These are phyloP conservation scores for Spergularia azorica DNA, from an alignment of 179 eudicot genomes.

Conservation along the genomic window DNA sequence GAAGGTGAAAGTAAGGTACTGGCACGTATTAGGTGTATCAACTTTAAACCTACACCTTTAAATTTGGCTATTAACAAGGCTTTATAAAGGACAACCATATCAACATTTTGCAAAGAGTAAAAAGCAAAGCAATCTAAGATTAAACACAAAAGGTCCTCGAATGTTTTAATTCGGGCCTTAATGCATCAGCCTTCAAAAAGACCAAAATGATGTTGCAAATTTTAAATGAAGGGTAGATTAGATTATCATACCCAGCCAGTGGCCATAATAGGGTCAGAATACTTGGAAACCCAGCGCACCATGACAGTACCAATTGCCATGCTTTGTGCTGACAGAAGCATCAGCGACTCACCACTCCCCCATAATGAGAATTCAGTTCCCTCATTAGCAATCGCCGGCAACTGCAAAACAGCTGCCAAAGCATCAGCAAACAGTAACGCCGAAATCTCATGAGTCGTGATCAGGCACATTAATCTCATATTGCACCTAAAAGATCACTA, in stretches of 20 bases:
- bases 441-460: background rate
- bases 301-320: slow-evolving; percentile 98
- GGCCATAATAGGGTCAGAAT: slow-evolving; percentile 95
- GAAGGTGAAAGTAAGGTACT: too few relatives aligned
- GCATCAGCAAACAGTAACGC: background rate
- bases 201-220: slow-evolving; percentile 1
- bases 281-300: slow-evolving; percentile 99
- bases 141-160: background rate
- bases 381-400: slow-evolving; percentile 63
- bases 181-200: background rate
- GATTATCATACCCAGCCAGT: slow-evolving; percentile 84
- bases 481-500: background rate
- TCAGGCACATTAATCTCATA: background rate
- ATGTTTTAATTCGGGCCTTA: too few relatives aligned
- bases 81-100: too few relatives aligned
- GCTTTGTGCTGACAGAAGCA: slow-evolving; percentile 99
- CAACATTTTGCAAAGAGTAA: background rate
- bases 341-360: slow-evolving; percentile 99
- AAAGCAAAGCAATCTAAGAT: background rate
- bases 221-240: background rate
- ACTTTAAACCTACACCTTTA: too few relatives aligned
- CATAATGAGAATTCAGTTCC: slow-evolving; percentile 70
- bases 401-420: slow-evolving; percentile 42
- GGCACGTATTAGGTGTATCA: too few relatives aligned
- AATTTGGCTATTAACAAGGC: too few relatives aligned